Percentiles rank a stretch among this genome's conserved stretches.
Conservation (phyloP, 371 early-diverging fungal genomes). For the Entomophthora muscae region DNA sequence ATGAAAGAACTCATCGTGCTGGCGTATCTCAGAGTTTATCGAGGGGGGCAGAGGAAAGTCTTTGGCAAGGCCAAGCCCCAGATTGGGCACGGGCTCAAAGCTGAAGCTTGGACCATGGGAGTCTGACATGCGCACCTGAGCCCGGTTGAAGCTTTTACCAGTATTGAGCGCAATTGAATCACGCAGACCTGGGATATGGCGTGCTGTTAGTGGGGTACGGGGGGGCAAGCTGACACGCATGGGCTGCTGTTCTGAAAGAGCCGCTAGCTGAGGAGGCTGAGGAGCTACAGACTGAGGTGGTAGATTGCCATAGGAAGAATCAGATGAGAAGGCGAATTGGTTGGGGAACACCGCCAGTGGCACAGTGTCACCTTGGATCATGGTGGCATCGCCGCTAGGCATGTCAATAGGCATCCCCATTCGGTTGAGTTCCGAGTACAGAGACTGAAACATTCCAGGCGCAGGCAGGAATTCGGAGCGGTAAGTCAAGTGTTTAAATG, state of each 20-base stretch:
- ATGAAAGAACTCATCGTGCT: background rate
- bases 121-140: background rate
- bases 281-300: background rate
- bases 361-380: background rate
- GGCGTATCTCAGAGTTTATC: background rate
- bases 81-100: background rate
- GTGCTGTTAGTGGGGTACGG: background rate
- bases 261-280: background rate
- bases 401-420: conserved; percentile 1
- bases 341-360: background rate
- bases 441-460: background rate
- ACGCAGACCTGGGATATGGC: background rate
- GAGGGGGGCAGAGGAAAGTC: conserved; percentile 6
- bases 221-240: background rate
- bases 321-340: background rate
- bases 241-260: background rate
- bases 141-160: background rate
- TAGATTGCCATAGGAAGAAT: background rate
- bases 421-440: conserved; percentile 6
- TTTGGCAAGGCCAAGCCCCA: background rate
- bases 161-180: background rate
- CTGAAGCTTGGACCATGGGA: background rate
- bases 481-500: background rate
- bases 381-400: background rate
- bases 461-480: background rate